Base-by-base conservation (phyloP, 2,329 filamentous ascomycete species). In the Chaetomium strumarium region DNA sequence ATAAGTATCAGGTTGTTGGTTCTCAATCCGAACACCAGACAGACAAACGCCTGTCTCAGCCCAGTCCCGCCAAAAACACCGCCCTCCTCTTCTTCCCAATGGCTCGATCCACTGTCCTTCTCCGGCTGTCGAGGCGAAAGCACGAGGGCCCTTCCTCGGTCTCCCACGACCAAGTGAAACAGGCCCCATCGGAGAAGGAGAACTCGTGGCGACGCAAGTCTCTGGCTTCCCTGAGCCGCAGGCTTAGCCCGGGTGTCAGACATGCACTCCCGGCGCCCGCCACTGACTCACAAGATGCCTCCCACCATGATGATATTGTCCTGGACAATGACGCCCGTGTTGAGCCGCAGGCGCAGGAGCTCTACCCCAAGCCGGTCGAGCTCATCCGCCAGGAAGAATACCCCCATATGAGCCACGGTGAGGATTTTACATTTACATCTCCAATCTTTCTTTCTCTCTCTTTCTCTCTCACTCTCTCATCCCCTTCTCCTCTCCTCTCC, bases 391-490 rank as follows among this genome's bases (percentile, higher is more conserved):
- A 66, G 52, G 65, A 66, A 34, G 70, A 74, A 45, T 74, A 73
- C 53, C 66, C 71, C 14, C 70, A 74, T 52, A 73, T 74, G 71
- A 70, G 61, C 50, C 58, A 68, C 57, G 70, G 71, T 73, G 1
- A 10, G 44, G 20, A n/a, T 29, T 6, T 37, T 14, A n/a, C 34
- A 14, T 3, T n/a, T n/a, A n/a, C 13, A n/a, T n/a, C 14, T n/a
- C 14, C 14, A n/a, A 13, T 12, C 10, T 11, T 13, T 24, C 7
- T 7, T 24, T 16, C 16, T 16, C 24, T 33, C 33, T n/a, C 11
- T 29, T 11, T 2, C n/a, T 12, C 12, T 9, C 12, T 5, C 3
- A 11, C 16, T 16, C 24, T 33, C 33, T n/a, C 11, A 16, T 11
- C 5, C n/a, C 16, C 12, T 9, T 7, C 11, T 2, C 3, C n/a